phyloP scores from a whole-genome alignment of 257 asterid species.

The Solanum megistacrolobum region DNA sequence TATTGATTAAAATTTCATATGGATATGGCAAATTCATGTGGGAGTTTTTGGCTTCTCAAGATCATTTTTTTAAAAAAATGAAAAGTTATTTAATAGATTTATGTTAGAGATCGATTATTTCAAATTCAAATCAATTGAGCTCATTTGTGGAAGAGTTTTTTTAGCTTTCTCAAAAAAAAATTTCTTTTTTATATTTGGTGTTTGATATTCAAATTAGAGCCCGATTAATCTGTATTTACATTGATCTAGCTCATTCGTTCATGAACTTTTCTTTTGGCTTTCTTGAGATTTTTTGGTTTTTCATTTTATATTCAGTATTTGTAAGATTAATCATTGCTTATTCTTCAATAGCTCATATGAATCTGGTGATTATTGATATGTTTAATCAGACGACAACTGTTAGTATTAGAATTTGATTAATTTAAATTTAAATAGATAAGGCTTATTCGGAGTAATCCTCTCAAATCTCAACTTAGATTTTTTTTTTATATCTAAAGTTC shows the following conservation, averaged over 20 bases:
- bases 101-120: too few relatives aligned
- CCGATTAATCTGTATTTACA: too few relatives aligned
- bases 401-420: neutral
- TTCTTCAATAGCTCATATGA: neutral
- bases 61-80: rapidly evolving
- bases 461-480: rapidly evolving
- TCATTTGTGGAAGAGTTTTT: neutral
- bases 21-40: neutral
- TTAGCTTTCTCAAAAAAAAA: neutral
- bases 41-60: neutral
- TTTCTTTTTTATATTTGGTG: too few relatives aligned
- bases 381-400: too few relatives aligned
- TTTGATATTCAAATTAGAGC: neutral
- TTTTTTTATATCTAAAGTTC: neutral
- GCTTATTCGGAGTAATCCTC: neutral
- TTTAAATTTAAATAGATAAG: neutral
- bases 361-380: too few relatives aligned
- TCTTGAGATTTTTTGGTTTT: too few relatives aligned
- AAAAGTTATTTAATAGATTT: too few relatives aligned
- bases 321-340: too few relatives aligned
- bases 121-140: neutral
- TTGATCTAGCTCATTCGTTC: neutral
- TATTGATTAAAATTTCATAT: neutral
- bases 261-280: too few relatives aligned
- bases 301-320: too few relatives aligned